These are phyloP conservation scores for Aurantiochytrium sp. DNA, from an alignment of 108 stramenopile genomes.

Conservation along the genomic window DNA sequence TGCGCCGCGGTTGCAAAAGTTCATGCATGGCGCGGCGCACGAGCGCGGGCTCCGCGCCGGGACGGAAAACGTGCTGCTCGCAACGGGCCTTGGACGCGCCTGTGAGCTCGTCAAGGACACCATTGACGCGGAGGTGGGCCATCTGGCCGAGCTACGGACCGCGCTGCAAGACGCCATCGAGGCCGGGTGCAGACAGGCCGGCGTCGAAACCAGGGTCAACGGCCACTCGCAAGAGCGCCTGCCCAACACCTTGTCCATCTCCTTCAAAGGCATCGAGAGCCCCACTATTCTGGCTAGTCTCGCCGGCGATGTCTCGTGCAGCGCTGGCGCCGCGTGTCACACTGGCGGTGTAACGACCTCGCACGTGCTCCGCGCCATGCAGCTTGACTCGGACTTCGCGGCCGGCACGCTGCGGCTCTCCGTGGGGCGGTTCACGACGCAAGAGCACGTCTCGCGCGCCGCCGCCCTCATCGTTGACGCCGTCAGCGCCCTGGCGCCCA, in stretches of 20 bases:
- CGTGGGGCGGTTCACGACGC: slow-evolving; percentile 76
- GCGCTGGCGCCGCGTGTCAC: slow-evolving; percentile 87
- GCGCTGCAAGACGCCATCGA: slow-evolving; percentile 52
- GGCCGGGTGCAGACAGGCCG: not conserved
- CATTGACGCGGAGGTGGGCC: slow-evolving; percentile 60
- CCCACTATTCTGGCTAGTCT: slow-evolving; percentile 60
- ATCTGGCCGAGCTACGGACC: slow-evolving; percentile 63
- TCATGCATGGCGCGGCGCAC: slow-evolving; percentile 52
- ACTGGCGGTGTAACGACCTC: slow-evolving; percentile 50
- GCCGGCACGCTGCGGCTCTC: slow-evolving; percentile 82
- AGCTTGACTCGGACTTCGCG: slow-evolving; percentile 69
- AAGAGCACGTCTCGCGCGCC: slow-evolving; percentile 72
- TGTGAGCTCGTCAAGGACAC: slow-evolving; percentile 44
- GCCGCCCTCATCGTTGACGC: slow-evolving; percentile 21
- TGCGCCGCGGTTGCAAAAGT: slow-evolving; percentile 35
- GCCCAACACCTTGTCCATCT: slow-evolving; percentile 88
- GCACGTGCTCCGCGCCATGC: slow-evolving; percentile 78
- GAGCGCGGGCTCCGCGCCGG: slow-evolving; percentile 84
- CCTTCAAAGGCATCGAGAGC: slow-evolving; percentile 62
- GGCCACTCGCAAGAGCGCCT: slow-evolving; percentile 70
- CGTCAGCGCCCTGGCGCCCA: not conserved
- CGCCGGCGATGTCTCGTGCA: slow-evolving; percentile 70
- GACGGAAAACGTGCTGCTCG: slow-evolving; percentile 89
- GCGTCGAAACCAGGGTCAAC: slow-evolving; percentile 47
- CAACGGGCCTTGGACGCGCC: slow-evolving; percentile 42